Evolutionary conservation across 2,329 filamentous ascomycete species (phyloP), one percentile per base, ranked within the genome.

Genomic region (Neoscytalidium dimidiatum): DNA sequence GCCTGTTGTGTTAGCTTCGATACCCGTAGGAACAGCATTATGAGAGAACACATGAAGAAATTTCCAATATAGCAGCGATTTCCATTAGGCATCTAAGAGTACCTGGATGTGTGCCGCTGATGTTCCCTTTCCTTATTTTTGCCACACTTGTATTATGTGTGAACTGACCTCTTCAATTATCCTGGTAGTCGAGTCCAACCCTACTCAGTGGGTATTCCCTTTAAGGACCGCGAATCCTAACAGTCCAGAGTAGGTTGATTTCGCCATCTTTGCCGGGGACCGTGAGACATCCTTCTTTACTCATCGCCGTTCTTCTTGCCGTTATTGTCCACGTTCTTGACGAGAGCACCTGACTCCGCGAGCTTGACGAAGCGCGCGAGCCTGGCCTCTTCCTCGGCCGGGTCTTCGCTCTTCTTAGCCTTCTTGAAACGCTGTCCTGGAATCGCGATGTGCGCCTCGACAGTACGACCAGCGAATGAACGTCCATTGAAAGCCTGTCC

Each of bases 341-440:
- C 62, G 14, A 64, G 26, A 7, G 41, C 49, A 19, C 61, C 61
- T 17, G 48, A 23, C 69, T 81, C 79, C 56, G 83, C 68, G 79
- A 81, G 83, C 8, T 77, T 76, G n/a, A 81, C 81, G 71, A 82
- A 84, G 62, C 79, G 75, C 52, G 84, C 80, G 56, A 85, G 71
- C 4, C 81, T 75, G 58, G 82, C 80, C 33, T 83, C 79, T 52
- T 82, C 78, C 41, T 82, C 81, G 48, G 83, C 81, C n/a, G n/a
- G n/a, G 49, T 84, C 82, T 66, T 85, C 82, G 68, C 84, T 68
- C 72, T 80, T 82, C 56, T 78, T 76, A 17, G 86, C 88, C 79
- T 90, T 93, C 71, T 84, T 86, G 73, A 91, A 96, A 68, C 85
- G 86, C 77, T 95, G 90, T 62, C 83, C 84, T 1, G 91, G 91